Evolutionary conservation across 805 yeast genomes (phyloP), one percentile per base, ranked within the genome.

Genomic region (Torulaspora delbrueckii): DNA sequence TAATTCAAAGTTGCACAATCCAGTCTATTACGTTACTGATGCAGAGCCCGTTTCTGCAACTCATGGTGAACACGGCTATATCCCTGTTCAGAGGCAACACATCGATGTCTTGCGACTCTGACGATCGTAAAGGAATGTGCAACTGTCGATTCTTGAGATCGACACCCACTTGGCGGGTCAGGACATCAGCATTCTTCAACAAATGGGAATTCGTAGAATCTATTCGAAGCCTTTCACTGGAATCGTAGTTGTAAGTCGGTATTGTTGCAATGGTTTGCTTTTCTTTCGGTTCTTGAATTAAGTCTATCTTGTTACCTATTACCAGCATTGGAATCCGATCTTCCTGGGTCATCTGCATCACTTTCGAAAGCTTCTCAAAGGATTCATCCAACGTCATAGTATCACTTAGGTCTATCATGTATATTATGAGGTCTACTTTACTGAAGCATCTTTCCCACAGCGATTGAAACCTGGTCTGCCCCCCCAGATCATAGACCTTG

Each of bases 391-490:
- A 48, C 39, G 32, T 43, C 19, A 45, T 47, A 26, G 51, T 14
- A 44, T 56, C 60, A 35, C 58, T 52, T n/a, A 56, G 45, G 39
- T 56, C 60, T 30, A 56, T 40, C 51, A 56, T 47, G 51, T 48
- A 56, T 13, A 56, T 50, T 9, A 56, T 47, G 13, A 56, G 48
- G 34, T 56, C 60, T 9, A 50, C 57, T 37, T 49, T 52, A 16
- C 45, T 50, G 32, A 56, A 53, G 41, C 54, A 54, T 12, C 55
- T 37, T 10, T 54, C 49, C 60, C 60, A 56, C 18, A 54, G 40
- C 24, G 55, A 47, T 24, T 56, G 57, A 39, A 56, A 56, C 35
- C 60, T 50, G 6, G 49, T 42, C 37, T 56, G 60, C 12, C 60
- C 60, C 7, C 52, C 58, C 33, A 56, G 45, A 30, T 56, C 59